phyloP scores from a whole-genome alignment of 116 monocot genomes.

The Phalaenopsis hybrid region DNA sequence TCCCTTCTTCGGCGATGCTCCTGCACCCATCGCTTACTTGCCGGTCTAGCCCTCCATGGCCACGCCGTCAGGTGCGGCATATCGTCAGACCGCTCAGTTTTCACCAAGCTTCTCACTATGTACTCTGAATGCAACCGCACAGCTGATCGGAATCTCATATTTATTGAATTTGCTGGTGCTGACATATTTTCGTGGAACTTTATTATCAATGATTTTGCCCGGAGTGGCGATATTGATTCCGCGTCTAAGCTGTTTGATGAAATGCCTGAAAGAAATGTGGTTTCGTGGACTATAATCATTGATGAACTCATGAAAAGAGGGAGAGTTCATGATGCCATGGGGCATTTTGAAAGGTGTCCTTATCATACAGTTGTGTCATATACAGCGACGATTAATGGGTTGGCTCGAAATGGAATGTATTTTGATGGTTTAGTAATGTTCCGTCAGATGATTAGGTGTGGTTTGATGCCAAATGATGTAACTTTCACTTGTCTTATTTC shows the following conservation, averaged over 20 bases:
- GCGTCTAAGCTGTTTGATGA: slow-evolving; percentile 39
- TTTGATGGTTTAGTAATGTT: slow-evolving; percentile 23
- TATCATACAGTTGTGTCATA: slow-evolving; percentile 26
- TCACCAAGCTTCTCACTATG: slow-evolving; percentile 20
- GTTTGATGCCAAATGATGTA: slow-evolving; percentile 34
- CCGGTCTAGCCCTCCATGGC: slow-evolving; percentile 32
- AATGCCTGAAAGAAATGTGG: slow-evolving; percentile 41
- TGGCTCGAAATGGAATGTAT: slow-evolving; percentile 30
- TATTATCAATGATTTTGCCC: slow-evolving; percentile 13
- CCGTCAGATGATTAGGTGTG: slow-evolving; percentile 23
- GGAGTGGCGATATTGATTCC: slow-evolving; percentile 13
- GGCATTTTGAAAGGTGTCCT: slow-evolving; percentile 21
- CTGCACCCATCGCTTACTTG: slow-evolving; percentile 6
- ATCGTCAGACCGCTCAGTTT: slow-evolving; percentile 18
- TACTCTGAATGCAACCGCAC: slow-evolving; percentile 19
- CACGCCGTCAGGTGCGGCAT: slow-evolving; percentile 33
- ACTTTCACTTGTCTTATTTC: slow-evolving; percentile 30
- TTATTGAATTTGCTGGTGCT: slow-evolving; percentile 5
- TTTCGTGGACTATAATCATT: slow-evolving; percentile 35
- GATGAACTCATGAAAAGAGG: slow-evolving; percentile 57
- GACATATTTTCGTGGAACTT: slow-evolving; percentile 26
- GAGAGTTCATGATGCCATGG: slow-evolving; percentile 13
- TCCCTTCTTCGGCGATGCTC: slow-evolving; percentile 33
- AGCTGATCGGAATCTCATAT: slow-evolving; percentile 15
- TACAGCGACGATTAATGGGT: slow-evolving; percentile 40